Conservation (phyloP, 1,139 yeast species). For the Yamadazyma diospyri region DNA sequence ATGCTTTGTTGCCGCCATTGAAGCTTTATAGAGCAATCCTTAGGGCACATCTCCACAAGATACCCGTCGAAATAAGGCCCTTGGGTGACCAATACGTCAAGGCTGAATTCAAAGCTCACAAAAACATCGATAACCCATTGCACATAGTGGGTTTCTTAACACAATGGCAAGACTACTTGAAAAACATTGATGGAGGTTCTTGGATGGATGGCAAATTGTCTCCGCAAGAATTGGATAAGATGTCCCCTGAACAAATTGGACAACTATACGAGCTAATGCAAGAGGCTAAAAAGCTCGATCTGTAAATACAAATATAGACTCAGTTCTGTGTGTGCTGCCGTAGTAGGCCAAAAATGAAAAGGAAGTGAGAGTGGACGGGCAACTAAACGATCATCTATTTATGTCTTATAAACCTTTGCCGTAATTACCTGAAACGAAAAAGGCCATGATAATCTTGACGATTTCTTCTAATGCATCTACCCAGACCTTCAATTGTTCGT, state of each 20-base stretch:
- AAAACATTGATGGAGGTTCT: slow-evolving; percentile 64
- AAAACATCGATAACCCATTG: slow-evolving; percentile 76
- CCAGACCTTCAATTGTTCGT: slow-evolving; percentile 67
- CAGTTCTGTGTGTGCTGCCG: too few species aligned
- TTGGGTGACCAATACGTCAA: slow-evolving; percentile 90
- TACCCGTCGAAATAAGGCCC: slow-evolving; percentile 67
- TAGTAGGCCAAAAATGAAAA: too few species aligned
- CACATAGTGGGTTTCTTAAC: slow-evolving; percentile 91
- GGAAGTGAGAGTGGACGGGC: too few species aligned
- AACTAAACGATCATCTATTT: too few species aligned
- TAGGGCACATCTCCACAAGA: slow-evolving; percentile 64
- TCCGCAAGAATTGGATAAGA: slow-evolving; percentile 63
- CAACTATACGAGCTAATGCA: slow-evolving; percentile 56
- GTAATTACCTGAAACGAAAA: slow-evolving; percentile 76
- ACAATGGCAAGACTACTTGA: slow-evolving; percentile 90
- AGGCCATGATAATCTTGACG: slow-evolving; percentile 69
- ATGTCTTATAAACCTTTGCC: slow-evolving; percentile 84
- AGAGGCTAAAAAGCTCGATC: slow-evolving; percentile 37
- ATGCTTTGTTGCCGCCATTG: slow-evolving; percentile 78
- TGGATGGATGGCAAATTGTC: slow-evolving; percentile 76
- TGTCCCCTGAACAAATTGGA: slow-evolving; percentile 91
- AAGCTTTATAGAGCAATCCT: slow-evolving; percentile 71
- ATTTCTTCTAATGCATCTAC: slow-evolving; percentile 71
- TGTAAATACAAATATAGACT: slow-evolving; percentile 9
- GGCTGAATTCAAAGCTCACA: slow-evolving; percentile 87